Conservation (phyloP, 257 asterid species). For the Paraleonurus japonicus region DNA sequence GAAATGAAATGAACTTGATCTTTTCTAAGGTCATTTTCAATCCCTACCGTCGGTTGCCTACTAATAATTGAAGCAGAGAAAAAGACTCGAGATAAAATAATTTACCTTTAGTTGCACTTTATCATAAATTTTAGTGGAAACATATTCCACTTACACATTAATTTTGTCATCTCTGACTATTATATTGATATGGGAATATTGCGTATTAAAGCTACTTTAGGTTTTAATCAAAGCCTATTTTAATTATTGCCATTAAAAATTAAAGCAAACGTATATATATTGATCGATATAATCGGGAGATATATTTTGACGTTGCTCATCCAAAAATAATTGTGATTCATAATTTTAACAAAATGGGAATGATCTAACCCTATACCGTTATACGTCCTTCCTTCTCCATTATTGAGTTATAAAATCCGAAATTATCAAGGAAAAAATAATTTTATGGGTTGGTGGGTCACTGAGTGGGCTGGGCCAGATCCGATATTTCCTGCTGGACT, state of each 20-base stretch:
- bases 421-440: too few relatives aligned
- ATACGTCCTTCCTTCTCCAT: too few relatives aligned
- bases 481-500: too few relatives aligned
- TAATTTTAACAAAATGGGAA: neutral
- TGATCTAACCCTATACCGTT: neutral
- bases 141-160: conserved; percentile 17
- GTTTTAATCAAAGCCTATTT: neutral
- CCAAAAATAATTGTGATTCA: neutral
- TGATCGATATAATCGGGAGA: too few relatives aligned
- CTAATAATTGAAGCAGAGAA: conserved; percentile 28
- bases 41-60: conserved; percentile 7
- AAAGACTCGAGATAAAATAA: conserved; percentile 14
- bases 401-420: too few relatives aligned
- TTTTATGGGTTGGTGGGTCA: neutral
- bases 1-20: neutral
- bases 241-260: neutral
- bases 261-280: too few relatives aligned
- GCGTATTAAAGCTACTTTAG: neutral
- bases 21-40: conserved; percentile 25
- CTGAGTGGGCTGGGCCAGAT: neutral
- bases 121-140: conserved; percentile 17
- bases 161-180: neutral
- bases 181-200: neutral
- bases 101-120: conserved; percentile 11
- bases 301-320: neutral